phyloP scores from a whole-genome alignment of 176 grass and related monocot genomes.

The Typha latifolia region DNA sequence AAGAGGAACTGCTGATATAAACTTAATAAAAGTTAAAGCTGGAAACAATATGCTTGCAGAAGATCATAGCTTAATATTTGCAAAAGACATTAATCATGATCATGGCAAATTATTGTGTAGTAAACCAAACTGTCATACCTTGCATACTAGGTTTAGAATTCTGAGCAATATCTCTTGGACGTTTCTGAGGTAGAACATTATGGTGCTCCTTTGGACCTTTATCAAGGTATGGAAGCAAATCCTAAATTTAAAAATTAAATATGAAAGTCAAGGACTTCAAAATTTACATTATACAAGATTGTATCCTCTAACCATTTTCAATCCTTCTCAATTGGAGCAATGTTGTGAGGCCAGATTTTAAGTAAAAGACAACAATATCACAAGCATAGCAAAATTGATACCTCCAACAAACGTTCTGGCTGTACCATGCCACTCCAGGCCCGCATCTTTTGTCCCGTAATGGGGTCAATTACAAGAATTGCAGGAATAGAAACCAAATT shows the following conservation, averaged over 20 bases:
- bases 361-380: too few species aligned
- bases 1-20: too few species aligned
- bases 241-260: slow-evolving; percentile 31
- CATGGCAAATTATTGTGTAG: not conserved
- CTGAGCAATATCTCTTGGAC: slow-evolving; percentile 67
- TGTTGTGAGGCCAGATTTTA: too few species aligned
- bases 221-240: slow-evolving; percentile 83
- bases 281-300: too few species aligned
- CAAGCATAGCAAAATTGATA: slow-evolving; percentile 11
- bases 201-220: slow-evolving; percentile 92
- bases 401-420: slow-evolving; percentile 85
- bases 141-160: slow-evolving; percentile 33
- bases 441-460: slow-evolving; percentile 90
- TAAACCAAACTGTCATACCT: slow-evolving; percentile 25
- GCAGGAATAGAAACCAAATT: slow-evolving; percentile 68
- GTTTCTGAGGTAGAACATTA: slow-evolving; percentile 76
- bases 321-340: too few species aligned
- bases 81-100: too few species aligned
- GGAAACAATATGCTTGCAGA: too few species aligned
- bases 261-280: not conserved
- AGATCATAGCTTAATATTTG: too few species aligned
- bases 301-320: too few species aligned
- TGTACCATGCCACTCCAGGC: slow-evolving; percentile 91
- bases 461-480: slow-evolving; percentile 74
- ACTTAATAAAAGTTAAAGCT: too few species aligned